Conservation (phyloP, 2,329 filamentous ascomycete species). For the Fusarium mundagurra region DNA sequence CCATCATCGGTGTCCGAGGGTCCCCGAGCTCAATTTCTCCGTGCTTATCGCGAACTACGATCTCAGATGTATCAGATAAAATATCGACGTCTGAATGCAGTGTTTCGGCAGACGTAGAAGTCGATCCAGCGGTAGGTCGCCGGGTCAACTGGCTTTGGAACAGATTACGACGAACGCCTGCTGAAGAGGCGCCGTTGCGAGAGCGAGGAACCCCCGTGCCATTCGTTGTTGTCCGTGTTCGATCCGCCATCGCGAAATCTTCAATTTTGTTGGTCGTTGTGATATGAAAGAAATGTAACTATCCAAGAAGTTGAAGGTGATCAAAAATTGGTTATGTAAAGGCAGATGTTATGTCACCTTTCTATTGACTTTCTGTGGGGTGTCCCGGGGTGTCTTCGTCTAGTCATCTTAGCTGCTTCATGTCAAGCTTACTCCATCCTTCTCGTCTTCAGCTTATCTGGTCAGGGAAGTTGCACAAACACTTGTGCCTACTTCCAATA, state of each 20-base stretch:
- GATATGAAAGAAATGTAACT: background rate
- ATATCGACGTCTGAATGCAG: slow-evolving; percentile 60
- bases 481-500: background rate
- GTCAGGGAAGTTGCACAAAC: background rate
- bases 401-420: slow-evolving; percentile 18
- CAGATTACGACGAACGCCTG: slow-evolving; percentile 56
- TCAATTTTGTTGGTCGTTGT: background rate
- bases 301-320: slow-evolving; percentile 11
- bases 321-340: slow-evolving; percentile 2
- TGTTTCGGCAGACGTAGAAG: slow-evolving; percentile 54
- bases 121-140: slow-evolving; percentile 59
- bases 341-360: slow-evolving; percentile 14
- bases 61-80: slow-evolving; percentile 60
- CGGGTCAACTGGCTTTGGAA: slow-evolving; percentile 69
- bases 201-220: slow-evolving; percentile 26
- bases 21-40: slow-evolving; percentile 71
- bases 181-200: slow-evolving; percentile 32
- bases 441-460: background rate
- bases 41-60: slow-evolving; percentile 70
- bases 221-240: slow-evolving; percentile 33
- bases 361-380: slow-evolving; percentile 41
- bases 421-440: background rate
- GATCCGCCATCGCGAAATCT: slow-evolving; percentile 37
- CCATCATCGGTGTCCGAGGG: slow-evolving; percentile 61
- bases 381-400: slow-evolving; percentile 24